A percentile compares a stretch with the other conserved stretches of the same genome.
These are phyloP conservation scores for Closterium sp. DNA, from an alignment of 139 green algal species.

Conservation along the genomic window DNA sequence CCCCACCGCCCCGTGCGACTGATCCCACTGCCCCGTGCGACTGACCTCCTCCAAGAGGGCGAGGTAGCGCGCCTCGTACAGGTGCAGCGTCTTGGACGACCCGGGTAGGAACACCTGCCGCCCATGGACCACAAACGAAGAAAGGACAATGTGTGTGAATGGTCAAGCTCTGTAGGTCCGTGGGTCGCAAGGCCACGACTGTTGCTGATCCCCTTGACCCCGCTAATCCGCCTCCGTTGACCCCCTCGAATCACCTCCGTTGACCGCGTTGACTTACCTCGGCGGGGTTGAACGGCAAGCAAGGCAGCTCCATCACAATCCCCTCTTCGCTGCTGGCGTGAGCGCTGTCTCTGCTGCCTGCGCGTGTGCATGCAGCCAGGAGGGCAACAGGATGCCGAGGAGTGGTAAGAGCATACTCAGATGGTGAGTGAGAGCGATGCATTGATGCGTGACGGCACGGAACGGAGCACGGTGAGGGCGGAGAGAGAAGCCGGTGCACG, in stretches of 20 bases:
- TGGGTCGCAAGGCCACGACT: neutral
- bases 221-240: neutral
- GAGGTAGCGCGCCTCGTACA: slow-evolving; percentile 65
- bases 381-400: no score
- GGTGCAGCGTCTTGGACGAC: slow-evolving; percentile 56
- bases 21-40: neutral
- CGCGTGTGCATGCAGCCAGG: neutral
- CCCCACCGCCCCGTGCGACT: no score
- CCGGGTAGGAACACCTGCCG: slow-evolving; percentile 52
- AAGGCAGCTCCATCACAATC: slow-evolving; percentile 29
- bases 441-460: neutral
- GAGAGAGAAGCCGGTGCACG: neutral
- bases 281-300: slow-evolving; percentile 49
- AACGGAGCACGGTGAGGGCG: neutral
- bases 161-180: neutral
- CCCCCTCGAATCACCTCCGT: neutral
- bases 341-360: neutral
- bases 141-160: neutral
- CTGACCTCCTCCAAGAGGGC: slow-evolving; percentile 57
- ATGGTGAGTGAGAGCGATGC: neutral
- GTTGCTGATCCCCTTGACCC: neutral
- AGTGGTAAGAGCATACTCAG: neutral
- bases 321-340: neutral
- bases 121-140: neutral
- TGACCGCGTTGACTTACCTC: neutral